phyloP scores from a whole-genome alignment of 768 basidiomycete genomes.

The Rhodosporidiobolus odoratus region DNA sequence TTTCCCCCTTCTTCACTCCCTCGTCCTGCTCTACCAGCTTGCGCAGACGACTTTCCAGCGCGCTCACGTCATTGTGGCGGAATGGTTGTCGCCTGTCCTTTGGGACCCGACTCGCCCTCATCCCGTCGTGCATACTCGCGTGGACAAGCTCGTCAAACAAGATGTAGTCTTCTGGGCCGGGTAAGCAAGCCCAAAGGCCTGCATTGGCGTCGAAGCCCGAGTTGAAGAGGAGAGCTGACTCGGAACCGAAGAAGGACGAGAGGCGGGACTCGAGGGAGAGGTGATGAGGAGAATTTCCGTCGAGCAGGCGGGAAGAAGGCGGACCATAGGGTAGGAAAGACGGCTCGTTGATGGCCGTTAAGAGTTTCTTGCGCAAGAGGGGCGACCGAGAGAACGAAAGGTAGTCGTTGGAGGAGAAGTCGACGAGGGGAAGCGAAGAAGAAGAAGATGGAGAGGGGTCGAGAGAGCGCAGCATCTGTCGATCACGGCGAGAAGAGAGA shows the following conservation, averaged over 20 bases:
- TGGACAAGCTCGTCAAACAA: slow-evolving; percentile 84
- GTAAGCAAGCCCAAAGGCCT: slow-evolving; percentile 73
- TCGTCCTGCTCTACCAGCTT: not conserved
- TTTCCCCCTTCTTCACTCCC: slow-evolving; percentile 49
- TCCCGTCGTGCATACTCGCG: slow-evolving; percentile 84
- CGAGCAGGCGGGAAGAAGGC: slow-evolving; percentile 77
- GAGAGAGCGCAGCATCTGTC: slow-evolving; percentile 62
- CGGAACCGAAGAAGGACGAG: slow-evolving; percentile 20
- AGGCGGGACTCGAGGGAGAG: slow-evolving; percentile 57
- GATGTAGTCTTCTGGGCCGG: slow-evolving; percentile 69
- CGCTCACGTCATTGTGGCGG: slow-evolving; percentile 60
- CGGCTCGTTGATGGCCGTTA: slow-evolving; percentile 56
- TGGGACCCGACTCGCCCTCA: slow-evolving; percentile 57
- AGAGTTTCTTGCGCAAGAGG: slow-evolving; percentile 45
- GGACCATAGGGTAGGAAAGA: slow-evolving; percentile 57
- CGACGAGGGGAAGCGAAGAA: slow-evolving; percentile 37
- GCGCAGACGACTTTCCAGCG: slow-evolving; percentile 53
- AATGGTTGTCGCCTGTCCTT: slow-evolving; percentile 54
- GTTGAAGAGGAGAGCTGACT: slow-evolving; percentile 72
- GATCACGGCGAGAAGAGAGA: slow-evolving; percentile 60
- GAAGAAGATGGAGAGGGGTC: slow-evolving; percentile 54
- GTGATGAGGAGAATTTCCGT: slow-evolving; percentile 64
- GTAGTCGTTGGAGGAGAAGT: slow-evolving; percentile 43
- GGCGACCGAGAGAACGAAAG: slow-evolving; percentile 27
- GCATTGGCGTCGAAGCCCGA: slow-evolving; percentile 91